Base-by-base conservation (phyloP, 306 rosid species). In the Casuarina cunninghamiana region DNA sequence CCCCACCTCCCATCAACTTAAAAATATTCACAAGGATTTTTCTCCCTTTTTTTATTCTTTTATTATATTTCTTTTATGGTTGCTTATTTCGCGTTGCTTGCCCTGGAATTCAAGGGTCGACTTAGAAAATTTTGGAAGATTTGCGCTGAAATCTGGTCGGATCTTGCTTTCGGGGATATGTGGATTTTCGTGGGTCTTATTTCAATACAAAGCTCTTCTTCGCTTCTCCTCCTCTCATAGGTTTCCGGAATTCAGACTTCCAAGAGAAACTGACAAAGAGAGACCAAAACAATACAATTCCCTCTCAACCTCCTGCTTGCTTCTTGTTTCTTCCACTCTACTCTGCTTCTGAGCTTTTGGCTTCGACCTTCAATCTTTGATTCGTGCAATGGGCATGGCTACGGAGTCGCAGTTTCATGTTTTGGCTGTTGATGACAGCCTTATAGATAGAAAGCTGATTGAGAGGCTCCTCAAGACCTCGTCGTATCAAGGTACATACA, bases 61-160 rank as follows among this genome's bases (percentile, higher is more conserved):
- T 83, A 69, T 42, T 85, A 77, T 9, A 38, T 79, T 65, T 21
- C 48, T 54, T 57, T 49, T 69, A 12, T 38, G 53, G 75, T 49
- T 76, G 74, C 71, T 53, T 76, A 45, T 66, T 81, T 85, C 58
- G 77, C 93, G 73, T 89, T 88, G 92, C 90, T 90, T 91, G 89
- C 86, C 87, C 79, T 87, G 88, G 85, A 90, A 91, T 87, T 91
- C 90, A 90, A 90, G 72, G 72, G 89, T 82, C 85, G 85, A 69
- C 75, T 93, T 88, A 88, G 88, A 84, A 89, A 82, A 85, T 45
- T 82, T 91, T 87, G 79, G 77, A 84, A 90, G 97, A 90, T 94
- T 90, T 94, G 87, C 89, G 90, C 80, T 77, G 90, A 93, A 90
- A 94, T 92, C 96, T 87, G 97, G 97, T 92, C 96, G 97, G 96